Conservation (phyloP, 179 eudicot species). For the Drosera spatulata region DNA sequence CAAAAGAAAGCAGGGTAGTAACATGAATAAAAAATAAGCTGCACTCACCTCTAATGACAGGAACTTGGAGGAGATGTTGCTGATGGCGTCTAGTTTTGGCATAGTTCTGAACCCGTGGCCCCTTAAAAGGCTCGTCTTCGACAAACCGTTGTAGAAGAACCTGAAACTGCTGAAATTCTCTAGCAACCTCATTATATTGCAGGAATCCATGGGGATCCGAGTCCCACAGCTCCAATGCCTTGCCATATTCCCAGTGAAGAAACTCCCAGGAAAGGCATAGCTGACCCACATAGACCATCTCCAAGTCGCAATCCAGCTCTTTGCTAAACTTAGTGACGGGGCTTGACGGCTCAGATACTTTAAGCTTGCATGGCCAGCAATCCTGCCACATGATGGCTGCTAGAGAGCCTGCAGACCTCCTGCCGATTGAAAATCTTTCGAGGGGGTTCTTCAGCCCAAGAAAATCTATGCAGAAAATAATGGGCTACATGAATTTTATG, state of each 20-base stretch:
- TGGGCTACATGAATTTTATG: not conserved
- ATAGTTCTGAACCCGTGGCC: conserved; percentile 65
- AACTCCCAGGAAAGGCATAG: conserved; percentile 98
- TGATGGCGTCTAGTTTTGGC: conserved; percentile 58
- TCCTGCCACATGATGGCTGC: conserved; percentile 44
- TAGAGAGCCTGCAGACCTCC: conserved; percentile 26
- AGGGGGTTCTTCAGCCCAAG: conserved; percentile 79
- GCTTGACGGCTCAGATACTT: conserved; percentile 15
- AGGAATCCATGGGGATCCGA: conserved; percentile 49
- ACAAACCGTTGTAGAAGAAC: conserved; percentile 73
- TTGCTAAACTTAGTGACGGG: conserved; percentile 46
- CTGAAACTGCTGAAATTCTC: conserved; percentile 88
- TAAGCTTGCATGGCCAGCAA: conserved; percentile 34
- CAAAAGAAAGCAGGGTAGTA: too few relatives aligned
- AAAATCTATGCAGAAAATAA: conserved; percentile 36
- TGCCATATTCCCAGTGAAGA: conserved; percentile 82
- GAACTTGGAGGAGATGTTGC: conserved; percentile 85
- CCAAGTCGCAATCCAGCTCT: conserved; percentile 68
- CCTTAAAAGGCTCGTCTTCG: conserved; percentile 76
- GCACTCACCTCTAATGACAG: conserved; percentile 65
- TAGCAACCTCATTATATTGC: conserved; percentile 70
- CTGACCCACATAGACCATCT: conserved; percentile 87
- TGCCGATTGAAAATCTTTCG: conserved; percentile 35
- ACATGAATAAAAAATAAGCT: not conserved
- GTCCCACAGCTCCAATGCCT: conserved; percentile 81